Base-by-base conservation (phyloP, 768 basidiomycete species). In the Stropharia rugosoannulata region DNA sequence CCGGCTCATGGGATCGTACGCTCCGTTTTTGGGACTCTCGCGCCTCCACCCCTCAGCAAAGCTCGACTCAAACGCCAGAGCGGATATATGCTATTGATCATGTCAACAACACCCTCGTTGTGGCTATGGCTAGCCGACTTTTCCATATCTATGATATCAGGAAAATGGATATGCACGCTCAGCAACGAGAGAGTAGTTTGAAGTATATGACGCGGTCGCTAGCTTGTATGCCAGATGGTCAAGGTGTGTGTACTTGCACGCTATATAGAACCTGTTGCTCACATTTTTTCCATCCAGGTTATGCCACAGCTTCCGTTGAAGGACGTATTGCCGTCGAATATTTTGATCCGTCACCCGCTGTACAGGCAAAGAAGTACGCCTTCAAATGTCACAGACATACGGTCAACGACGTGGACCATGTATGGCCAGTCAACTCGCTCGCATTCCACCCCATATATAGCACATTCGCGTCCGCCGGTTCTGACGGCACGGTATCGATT, bases 301-400 rank as follows among this genome's bases (percentile, higher is more conserved):
- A 93, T 70, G 95, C 95, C 10, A 93, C 89, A 0, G 91, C 89
- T 0, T 95, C 93, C 0, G 93, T 95, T 12, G 97, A 99, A 65
- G 97, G 97, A 1, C 82, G 97, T 19, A 97, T 98, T 55, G 94
- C 95, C 0, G 95, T 98, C 29, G 97, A 99, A 70, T 99, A 96
- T 70, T 95, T 97, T 62, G 93, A 98, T 60, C 85, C 91, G 1
- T 83, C 82, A 3, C 79, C 86, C 0, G 82, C 83, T 22, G 78
- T 80, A 0, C 96, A 98, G 69, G 86, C 89, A 22, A 81, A 79
- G 71, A 86, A 95, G 74, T 97, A 95, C 69, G 97, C 97, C 2
- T 99, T 98, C 83, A 95, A 97, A 68, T 97, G 95, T 60, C 96
- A 99, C 66, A 82, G 96, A 43, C 89, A 93, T 67, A 86, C 90